Conservation (phyloP, 2,329 filamentous ascomycete genomes). For the Cladosporium sp. region DNA sequence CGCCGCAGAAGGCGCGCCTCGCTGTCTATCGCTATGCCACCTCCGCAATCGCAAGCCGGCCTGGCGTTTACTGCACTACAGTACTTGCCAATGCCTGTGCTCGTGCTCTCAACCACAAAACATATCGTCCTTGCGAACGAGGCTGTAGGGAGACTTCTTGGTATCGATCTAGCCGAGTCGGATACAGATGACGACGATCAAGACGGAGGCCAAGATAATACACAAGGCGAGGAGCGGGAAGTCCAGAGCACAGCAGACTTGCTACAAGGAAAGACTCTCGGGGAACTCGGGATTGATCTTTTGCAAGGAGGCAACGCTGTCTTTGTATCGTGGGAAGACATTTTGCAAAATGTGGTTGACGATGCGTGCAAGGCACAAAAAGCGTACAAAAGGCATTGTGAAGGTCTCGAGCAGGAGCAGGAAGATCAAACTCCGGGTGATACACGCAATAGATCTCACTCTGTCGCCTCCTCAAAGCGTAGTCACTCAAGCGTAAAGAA, state of each 20-base stretch:
- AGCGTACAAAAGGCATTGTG: conserved; percentile 20
- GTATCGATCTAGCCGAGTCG: conserved; percentile 49
- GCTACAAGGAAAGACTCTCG: conserved; percentile 66
- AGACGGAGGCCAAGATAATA: conserved; percentile 10
- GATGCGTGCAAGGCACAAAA: conserved; percentile 39
- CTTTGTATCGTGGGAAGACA: conserved; percentile 55
- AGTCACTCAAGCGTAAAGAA: conserved; percentile 29
- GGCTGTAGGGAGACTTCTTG: conserved; percentile 70
- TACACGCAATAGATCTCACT: conserved; percentile 26
- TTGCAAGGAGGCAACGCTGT: conserved; percentile 64
- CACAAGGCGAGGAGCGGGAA: not conserved
- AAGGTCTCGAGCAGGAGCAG: conserved; percentile 21
- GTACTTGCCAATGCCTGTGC: conserved; percentile 70
- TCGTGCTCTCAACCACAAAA: conserved; percentile 69
- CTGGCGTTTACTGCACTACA: conserved; percentile 68
- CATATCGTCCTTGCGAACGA: conserved; percentile 74
- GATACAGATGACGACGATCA: conserved; percentile 16
- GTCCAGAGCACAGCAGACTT: conserved; percentile 56
- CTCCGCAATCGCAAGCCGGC: conserved; percentile 35
- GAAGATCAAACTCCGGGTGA: conserved; percentile 27
- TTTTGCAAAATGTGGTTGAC: conserved; percentile 47
- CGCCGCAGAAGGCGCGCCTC: conserved; percentile 30
- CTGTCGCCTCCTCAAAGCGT: conserved; percentile 27
- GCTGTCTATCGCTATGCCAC: conserved; percentile 39
- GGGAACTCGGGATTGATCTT: conserved; percentile 72